These are phyloP conservation scores for Silene vulgaris DNA, from an alignment of 179 eudicot species.

Conservation along the genomic window DNA sequence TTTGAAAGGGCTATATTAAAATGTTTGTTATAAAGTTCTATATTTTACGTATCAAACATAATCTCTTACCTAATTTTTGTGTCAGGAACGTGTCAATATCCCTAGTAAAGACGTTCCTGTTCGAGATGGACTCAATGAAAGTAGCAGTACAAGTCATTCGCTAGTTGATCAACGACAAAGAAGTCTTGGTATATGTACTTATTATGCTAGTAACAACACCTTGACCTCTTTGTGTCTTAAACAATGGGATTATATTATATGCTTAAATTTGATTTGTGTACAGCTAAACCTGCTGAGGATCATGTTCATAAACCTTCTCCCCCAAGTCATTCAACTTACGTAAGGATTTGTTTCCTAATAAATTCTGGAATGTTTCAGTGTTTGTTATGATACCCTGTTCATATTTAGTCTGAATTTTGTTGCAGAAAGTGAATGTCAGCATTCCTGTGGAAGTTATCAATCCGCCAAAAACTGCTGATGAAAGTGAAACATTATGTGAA, in stretches of 20 bases:
- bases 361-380: not conserved
- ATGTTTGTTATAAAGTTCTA: not conserved
- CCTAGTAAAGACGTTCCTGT: constrained; percentile 7
- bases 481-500: constrained; percentile 59
- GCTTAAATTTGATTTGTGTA: constrained; percentile 20
- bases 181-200: constrained; percentile 25
- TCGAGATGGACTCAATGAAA: constrained; percentile 19
- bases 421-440: constrained; percentile 41
- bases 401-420: constrained; percentile 2
- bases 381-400: not conserved
- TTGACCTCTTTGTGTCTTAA: not conserved
- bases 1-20: not conserved
- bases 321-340: constrained; percentile 29
- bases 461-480: constrained; percentile 34
- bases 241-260: constrained; percentile 18
- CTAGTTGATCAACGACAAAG: constrained; percentile 15
- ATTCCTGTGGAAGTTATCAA: constrained; percentile 24
- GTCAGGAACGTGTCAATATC: constrained; percentile 23
- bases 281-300: constrained; percentile 39
- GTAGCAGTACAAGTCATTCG: constrained; percentile 15
- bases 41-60: not conserved
- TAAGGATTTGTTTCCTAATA: constrained; percentile 19
- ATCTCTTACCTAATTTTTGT: constrained; percentile 9
- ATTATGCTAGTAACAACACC: not conserved
- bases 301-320: constrained; percentile 28